Conservation (phyloP, 2,329 filamentous ascomycete genomes). For the Monilinia vaccinii-corymbosi region DNA sequence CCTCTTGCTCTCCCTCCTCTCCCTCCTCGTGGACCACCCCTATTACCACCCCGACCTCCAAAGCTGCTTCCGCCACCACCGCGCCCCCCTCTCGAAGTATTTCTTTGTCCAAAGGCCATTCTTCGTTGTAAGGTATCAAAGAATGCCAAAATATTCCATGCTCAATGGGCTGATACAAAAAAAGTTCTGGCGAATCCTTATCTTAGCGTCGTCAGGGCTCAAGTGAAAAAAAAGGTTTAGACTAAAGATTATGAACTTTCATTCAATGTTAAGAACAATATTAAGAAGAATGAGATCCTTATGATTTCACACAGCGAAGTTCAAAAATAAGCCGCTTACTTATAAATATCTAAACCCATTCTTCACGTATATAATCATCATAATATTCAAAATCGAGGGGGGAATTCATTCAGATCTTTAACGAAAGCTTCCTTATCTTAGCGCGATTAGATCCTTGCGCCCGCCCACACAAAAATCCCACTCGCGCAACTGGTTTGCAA, state of each 20-base stretch:
- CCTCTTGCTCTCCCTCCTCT: conserved; percentile 25
- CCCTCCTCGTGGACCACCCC: conserved; percentile 21
- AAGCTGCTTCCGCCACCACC: conserved; percentile 15
- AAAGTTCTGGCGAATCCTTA: conserved; percentile 10
- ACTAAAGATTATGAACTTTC: neutral
- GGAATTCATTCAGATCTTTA: conserved; percentile 6
- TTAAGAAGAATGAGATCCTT: neutral
- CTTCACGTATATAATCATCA: neutral
- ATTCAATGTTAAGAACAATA: conserved; percentile 1
- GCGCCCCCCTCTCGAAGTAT: conserved; percentile 17
- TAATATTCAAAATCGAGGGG: conserved; percentile 4
- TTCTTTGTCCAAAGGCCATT: conserved; percentile 19
- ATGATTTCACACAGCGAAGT: neutral
- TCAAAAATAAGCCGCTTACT: neutral
- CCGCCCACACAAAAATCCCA: conserved; percentile 13
- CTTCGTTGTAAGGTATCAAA: neutral
- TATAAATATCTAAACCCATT: neutral
- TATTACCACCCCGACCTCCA: conserved; percentile 22
- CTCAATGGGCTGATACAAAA: conserved; percentile 1
- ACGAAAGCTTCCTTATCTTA: conserved; percentile 40
- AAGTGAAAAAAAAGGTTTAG: neutral
- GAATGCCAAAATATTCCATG: neutral
- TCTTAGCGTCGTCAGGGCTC: conserved; percentile 13
- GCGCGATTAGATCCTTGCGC: conserved; percentile 30
- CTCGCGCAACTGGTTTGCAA: conserved; percentile 11